A percentile compares a stretch with the other conserved stretches of the same genome.
These are phyloP conservation scores for Rhodofomes roseus DNA, from an alignment of 1,284 basidiomycete species.

Conservation along the genomic window DNA sequence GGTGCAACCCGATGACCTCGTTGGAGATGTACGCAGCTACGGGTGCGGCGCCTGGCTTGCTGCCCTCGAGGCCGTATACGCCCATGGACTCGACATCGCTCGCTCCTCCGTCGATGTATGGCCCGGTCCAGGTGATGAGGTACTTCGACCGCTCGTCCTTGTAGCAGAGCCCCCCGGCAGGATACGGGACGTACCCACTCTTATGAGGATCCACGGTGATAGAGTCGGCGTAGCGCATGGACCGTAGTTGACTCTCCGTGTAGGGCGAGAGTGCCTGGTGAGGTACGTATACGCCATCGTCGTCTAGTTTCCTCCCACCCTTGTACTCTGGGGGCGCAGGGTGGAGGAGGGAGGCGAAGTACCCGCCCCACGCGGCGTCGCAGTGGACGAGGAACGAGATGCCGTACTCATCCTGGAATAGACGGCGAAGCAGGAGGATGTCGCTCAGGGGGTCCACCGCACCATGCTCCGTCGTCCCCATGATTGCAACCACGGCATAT, in stretches of 20 bases:
- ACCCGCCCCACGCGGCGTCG: conserved; percentile 45
- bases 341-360: conserved; percentile 37
- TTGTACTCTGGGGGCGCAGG: conserved; percentile 2
- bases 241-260: conserved; percentile 15
- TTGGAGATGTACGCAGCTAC: conserved; percentile 35
- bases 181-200: conserved; percentile 41
- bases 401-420: conserved; percentile 29
- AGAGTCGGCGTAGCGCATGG: conserved; percentile 31
- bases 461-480: conserved; percentile 45
- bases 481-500: conserved; percentile 42
- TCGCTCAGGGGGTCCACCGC: conserved; percentile 40
- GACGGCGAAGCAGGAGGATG: conserved; percentile 33
- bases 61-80: conserved; percentile 43
- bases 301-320: conserved; percentile 1
- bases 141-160: conserved; percentile 37
- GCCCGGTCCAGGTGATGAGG: conserved; percentile 39
- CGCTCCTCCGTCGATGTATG: conserved; percentile 30
- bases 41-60: conserved; percentile 43
- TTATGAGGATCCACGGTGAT: conserved; percentile 48
- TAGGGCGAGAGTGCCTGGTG: conserved; percentile 6
- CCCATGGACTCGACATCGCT: conserved; percentile 34
- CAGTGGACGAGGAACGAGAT: conserved; percentile 41
- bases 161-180: conserved; percentile 42
- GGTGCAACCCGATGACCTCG: conserved; percentile 35
- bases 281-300: conserved; percentile 5